These are phyloP conservation scores for Aphanoascus verrucosus DNA, from an alignment of 2,329 filamentous ascomycete genomes.

Conservation along the genomic window DNA sequence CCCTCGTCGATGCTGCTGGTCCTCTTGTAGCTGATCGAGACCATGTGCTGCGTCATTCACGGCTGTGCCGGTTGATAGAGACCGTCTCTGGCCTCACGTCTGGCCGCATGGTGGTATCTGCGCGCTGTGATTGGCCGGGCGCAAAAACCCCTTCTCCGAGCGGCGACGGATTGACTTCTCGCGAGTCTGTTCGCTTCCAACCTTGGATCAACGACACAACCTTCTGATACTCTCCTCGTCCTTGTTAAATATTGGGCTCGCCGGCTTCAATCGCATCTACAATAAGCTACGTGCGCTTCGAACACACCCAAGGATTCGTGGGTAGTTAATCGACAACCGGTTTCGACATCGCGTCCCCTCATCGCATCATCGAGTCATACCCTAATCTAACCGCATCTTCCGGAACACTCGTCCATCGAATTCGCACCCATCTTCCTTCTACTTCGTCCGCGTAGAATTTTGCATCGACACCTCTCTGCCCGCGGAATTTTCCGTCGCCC, in stretches of 20 bases:
- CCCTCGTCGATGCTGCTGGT: no score
- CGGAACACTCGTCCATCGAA: background rate
- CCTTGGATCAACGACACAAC: background rate
- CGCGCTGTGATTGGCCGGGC: constrained; percentile 27
- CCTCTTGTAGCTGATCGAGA: background rate
- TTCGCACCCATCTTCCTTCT: background rate
- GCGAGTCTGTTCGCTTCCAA: background rate
- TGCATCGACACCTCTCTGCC: background rate
- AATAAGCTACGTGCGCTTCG: background rate
- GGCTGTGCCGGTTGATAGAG: background rate
- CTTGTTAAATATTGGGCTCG: background rate
- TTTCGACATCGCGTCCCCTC: background rate
- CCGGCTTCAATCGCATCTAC: constrained; percentile 4
- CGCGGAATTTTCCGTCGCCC: background rate
- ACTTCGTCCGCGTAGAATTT: background rate
- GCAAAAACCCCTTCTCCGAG: constrained; percentile 8
- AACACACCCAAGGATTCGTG: background rate
- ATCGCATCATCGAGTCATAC: constrained; percentile 2
- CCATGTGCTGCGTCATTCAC: background rate
- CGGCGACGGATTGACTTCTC: constrained; percentile 1
- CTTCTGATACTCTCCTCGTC: background rate
- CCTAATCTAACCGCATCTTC: background rate
- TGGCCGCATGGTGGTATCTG: constrained; percentile 30
- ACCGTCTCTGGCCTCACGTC: constrained; percentile 24
- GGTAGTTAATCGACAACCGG: background rate